These are phyloP conservation scores for Termitomyces sp. DNA, from an alignment of 1,284 basidiomycete species.

Conservation along the genomic window DNA sequence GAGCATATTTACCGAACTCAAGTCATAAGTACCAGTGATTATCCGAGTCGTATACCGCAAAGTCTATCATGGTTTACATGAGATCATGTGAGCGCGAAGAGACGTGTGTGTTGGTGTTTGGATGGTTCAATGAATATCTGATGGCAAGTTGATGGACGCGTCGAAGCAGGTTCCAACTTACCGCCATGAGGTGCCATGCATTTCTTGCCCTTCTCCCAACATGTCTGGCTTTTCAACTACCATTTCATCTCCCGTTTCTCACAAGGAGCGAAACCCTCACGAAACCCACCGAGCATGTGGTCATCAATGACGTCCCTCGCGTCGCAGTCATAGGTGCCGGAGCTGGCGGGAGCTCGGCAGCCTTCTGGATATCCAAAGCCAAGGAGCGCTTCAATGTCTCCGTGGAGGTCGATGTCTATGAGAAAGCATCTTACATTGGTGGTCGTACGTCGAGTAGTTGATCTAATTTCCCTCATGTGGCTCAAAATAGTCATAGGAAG, in stretches of 20 bases:
- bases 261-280: conserved; percentile 20
- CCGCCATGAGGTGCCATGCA: conserved; percentile 21
- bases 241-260: conserved; percentile 50
- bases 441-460: conserved; percentile 54
- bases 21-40: no score
- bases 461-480: not conserved
- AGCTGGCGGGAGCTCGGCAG: conserved; percentile 79
- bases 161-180: not conserved
- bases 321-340: conserved; percentile 88
- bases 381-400: conserved; percentile 61
- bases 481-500: conserved; percentile 44
- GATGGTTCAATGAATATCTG: not conserved
- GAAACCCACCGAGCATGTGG: conserved; percentile 18
- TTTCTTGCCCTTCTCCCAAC: conserved; percentile 30
- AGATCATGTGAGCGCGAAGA: no score
- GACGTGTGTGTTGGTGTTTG: not conserved
- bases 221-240: conserved; percentile 47
- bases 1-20: no score
- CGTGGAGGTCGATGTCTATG: conserved; percentile 80
- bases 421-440: conserved; percentile 71
- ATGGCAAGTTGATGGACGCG: not conserved
- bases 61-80: no score
- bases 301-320: conserved; percentile 27
- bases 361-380: conserved; percentile 81
- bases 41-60: no score